Conservation (phyloP, 257 asterid species). For the Solanum lignicaule region DNA sequence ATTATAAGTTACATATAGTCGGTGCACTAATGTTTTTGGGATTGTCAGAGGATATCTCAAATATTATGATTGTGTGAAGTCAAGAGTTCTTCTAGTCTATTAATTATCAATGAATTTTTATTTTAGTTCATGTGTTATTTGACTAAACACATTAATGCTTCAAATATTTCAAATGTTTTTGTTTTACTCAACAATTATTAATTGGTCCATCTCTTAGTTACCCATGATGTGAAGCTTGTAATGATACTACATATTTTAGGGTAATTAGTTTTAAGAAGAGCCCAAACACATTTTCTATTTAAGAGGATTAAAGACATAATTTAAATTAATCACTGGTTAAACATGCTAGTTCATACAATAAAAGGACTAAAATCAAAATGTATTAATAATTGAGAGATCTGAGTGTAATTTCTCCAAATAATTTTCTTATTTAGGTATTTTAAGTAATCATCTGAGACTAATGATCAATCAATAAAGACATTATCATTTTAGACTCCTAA, state of each 20-base stretch:
- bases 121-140: background rate
- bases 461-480: background rate
- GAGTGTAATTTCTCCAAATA: background rate
- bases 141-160: background rate
- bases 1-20: background rate
- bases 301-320: background rate
- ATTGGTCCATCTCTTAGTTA: too few relatives aligned
- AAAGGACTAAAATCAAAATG: background rate
- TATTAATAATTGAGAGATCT: background rate
- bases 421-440: background rate
- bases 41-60: background rate
- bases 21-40: background rate
- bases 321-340: background rate
- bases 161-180: too few relatives aligned
- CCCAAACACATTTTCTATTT: background rate
- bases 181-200: background rate
- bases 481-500: background rate
- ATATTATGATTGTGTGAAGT: background rate
- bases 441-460: background rate
- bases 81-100: background rate
- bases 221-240: background rate
- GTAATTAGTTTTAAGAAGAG: too few relatives aligned
- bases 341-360: background rate
- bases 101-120: too few relatives aligned
- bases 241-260: background rate